A percentile compares a stretch with the other conserved stretches of the same genome.
phyloP scores from a whole-genome alignment of 441 rosid species.

The Aquilaria agallochum region DNA sequence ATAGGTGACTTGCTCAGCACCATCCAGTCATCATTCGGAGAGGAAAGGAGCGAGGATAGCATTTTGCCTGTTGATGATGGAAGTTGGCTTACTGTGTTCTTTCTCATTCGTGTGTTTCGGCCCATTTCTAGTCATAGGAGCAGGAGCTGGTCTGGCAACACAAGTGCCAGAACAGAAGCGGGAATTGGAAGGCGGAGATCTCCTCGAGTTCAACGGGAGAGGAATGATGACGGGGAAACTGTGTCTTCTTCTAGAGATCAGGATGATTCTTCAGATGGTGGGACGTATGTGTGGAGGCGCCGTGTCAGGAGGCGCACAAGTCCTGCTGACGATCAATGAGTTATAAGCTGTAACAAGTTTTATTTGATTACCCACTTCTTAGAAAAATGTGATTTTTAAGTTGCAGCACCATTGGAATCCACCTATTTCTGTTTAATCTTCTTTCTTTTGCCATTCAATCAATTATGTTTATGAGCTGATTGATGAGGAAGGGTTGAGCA shows the following conservation, averaged over 20 bases:
- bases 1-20: conserved; percentile 94
- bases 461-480: too few relatives aligned
- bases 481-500: too few relatives aligned
- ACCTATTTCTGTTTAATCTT: too few relatives aligned
- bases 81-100: conserved; percentile 81
- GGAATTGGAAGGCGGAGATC: conserved; percentile 58
- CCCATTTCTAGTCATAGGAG: conserved; percentile 69
- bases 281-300: conserved; percentile 40
- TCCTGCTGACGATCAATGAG: conserved; percentile 38
- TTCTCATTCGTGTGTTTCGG: conserved; percentile 77
- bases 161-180: conserved; percentile 63
- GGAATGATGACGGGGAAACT: conserved; percentile 64
- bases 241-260: conserved; percentile 67
- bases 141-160: conserved; percentile 64
- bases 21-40: conserved; percentile 78
- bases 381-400: too few relatives aligned
- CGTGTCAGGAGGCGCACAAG: conserved; percentile 37
- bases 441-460: too few relatives aligned
- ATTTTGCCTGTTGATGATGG: conserved; percentile 61
- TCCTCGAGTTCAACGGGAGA: conserved; percentile 75
- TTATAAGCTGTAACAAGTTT: conserved; percentile 4
- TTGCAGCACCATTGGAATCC: too few relatives aligned
- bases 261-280: conserved; percentile 57
- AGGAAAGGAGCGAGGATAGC: conserved; percentile 60
- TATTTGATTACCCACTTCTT: conserved; percentile 1